Evolutionary conservation across 805 yeast species (phyloP).

Genomic region (Yarrowia sp.): DNA sequence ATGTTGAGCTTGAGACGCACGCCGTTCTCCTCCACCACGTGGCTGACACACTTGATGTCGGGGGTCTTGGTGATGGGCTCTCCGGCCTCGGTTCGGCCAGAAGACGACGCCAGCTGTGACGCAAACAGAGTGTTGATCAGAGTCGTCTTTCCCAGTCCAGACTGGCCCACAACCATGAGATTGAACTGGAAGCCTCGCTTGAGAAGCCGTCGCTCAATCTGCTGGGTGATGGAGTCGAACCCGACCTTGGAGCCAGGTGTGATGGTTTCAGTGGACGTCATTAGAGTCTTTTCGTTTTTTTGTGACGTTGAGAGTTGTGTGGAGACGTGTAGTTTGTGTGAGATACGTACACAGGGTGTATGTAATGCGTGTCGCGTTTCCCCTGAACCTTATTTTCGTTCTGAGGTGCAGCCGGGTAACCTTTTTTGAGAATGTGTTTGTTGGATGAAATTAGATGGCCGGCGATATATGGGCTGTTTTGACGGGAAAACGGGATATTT

Average conservation of each 20-base stretch:
- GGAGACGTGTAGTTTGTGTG: neutral
- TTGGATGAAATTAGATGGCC: neutral
- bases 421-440: neutral
- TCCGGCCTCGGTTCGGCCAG: constrained; percentile 62
- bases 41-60: constrained; percentile 54
- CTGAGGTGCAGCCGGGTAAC: neutral
- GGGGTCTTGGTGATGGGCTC: constrained; percentile 84
- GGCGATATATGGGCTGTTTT: neutral
- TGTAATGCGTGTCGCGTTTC: constrained; percentile 23
- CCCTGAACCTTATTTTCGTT: constrained; percentile 1
- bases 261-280: constrained; percentile 27
- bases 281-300: too few species aligned
- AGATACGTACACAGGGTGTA: neutral
- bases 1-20: constrained; percentile 82
- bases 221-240: constrained; percentile 92
- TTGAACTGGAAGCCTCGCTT: constrained; percentile 94
- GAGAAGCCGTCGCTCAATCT: constrained; percentile 86
- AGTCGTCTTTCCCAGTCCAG: constrained; percentile 94
- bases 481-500: neutral
- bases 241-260: constrained; percentile 86
- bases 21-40: constrained; percentile 71
- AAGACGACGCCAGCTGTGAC: constrained; percentile 67
- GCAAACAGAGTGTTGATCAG: constrained; percentile 86
- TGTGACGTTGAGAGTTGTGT: neutral
- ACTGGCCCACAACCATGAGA: constrained; percentile 84